Evolutionary conservation across 2,329 filamentous ascomycete species (phyloP), one percentile per base, ranked within the genome.

Genomic region (Alternaria novae-zelandiae): DNA sequence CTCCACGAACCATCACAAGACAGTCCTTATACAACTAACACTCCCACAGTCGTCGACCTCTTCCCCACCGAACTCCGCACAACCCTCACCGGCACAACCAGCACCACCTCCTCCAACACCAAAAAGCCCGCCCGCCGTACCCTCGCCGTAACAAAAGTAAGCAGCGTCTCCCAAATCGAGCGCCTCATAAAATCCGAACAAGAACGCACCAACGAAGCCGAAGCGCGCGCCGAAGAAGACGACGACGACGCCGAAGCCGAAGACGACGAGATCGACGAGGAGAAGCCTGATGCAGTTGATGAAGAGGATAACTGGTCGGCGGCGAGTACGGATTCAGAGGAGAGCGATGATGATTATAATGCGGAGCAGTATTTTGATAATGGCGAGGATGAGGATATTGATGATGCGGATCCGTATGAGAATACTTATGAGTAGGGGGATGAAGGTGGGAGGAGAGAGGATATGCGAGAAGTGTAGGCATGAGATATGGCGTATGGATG

Each of bases 331-430:
- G 86, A 88, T 59, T 87, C 86, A 5, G 88, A 89, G 72, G 89
- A 90, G 70, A 87, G 89, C 68, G 88, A 86, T 2, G 88, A 90
- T 70, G 84, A 89, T 66, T 90, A 90, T 80, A 86, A 83, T 58
- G 88, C 88, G 7, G 88, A 87, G 54, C 86, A 85, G 58, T 88
- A 81, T 51, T 86, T 85, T 61, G 86, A 83, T 47, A 86, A 79
- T 36, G 80, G 82, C 43, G 85, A 83, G 30, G 86, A 83, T 44
- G 86, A 84, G 57, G 85, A 79, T 26, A 74, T 77, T 54, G 79
- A 81, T 44, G 78, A 78, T 43, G 76, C 66, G 8, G 76, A 77
- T 61, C 74, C 73, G 9, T 76, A 78, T 59, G 76, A 78, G 51
- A 78, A 79, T 54, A 75, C 75, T 13, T 79, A 79, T 56, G 74